phyloP scores from a whole-genome alignment of 495 filamentous ascomycete genomes.

The Podospora conica region DNA sequence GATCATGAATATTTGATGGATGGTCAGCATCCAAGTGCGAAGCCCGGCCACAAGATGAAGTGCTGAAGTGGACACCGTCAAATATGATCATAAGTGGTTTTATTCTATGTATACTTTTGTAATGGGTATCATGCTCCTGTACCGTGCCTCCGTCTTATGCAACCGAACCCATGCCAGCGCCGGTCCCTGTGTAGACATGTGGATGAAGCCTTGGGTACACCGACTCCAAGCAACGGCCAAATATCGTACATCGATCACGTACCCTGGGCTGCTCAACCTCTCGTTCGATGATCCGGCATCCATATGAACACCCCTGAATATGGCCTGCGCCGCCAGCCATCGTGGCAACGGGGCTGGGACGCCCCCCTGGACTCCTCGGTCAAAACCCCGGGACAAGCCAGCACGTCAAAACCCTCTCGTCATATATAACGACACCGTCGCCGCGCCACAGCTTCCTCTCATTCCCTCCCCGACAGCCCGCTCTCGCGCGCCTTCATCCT shows the following conservation, averaged over 20 bases:
- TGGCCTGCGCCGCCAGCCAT: not conserved
- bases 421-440: too few species aligned
- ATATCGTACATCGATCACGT: not conserved
- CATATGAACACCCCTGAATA: too few species aligned
- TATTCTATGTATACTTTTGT: not conserved
- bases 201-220: not conserved
- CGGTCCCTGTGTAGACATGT: not conserved
- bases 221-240: not conserved
- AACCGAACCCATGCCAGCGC: not conserved
- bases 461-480: not conserved
- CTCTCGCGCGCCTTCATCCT: constrained; percentile 21
- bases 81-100: not conserved
- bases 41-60: not conserved
- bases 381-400: not conserved
- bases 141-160: not conserved
- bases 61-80: not conserved
- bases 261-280: not conserved
- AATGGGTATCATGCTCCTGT: not conserved
- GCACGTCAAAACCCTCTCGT: not conserved
- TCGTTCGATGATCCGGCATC: too few species aligned
- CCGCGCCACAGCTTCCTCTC: too few species aligned
- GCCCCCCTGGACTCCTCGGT: not conserved
- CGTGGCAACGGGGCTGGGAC: not conserved
- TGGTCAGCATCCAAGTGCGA: not conserved
- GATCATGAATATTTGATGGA: not conserved